Percentiles rank a stretch among this genome's conserved stretches.
phyloP scores from a whole-genome alignment of 2,329 filamentous ascomycete species.

The Trichoderma semiorbis region DNA sequence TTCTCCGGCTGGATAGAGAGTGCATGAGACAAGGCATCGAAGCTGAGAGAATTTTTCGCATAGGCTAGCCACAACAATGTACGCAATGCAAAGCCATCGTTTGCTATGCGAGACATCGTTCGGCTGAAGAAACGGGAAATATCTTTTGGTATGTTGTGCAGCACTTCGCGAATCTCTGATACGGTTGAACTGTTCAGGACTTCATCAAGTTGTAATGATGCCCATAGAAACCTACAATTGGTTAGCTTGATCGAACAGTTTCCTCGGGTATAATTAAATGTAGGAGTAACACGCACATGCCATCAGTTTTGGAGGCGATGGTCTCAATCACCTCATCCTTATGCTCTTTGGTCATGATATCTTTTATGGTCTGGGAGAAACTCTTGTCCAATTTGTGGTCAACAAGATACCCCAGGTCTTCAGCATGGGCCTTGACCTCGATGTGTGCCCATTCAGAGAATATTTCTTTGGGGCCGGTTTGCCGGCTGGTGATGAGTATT shows the following conservation, averaged over 20 bases:
- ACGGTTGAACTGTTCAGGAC: too few relatives aligned
- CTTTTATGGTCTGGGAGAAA: too few relatives aligned
- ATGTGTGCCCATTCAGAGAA: background rate
- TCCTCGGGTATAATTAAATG: too few relatives aligned
- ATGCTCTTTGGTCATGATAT: too few relatives aligned
- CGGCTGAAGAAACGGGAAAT: background rate
- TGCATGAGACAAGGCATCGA: background rate
- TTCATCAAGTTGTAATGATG: too few relatives aligned
- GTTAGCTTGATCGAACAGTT: too few relatives aligned
- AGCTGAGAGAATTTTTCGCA: background rate
- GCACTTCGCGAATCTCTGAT: background rate
- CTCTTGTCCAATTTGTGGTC: background rate
- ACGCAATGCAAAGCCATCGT: background rate
- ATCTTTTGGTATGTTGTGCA: background rate
- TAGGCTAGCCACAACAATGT: background rate
- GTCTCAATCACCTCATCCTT: background rate
- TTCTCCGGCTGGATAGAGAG: background rate
- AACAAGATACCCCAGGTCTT: background rate
- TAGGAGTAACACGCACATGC: background rate
- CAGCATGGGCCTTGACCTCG: background rate
- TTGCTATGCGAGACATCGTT: background rate
- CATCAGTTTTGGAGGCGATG: background rate
- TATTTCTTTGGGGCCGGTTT: background rate
- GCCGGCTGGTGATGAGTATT: background rate
- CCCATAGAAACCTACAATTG: background rate